These are phyloP conservation scores for Pleurotus tuber-regium DNA, from an alignment of 768 basidiomycete species.

Conservation along the genomic window DNA sequence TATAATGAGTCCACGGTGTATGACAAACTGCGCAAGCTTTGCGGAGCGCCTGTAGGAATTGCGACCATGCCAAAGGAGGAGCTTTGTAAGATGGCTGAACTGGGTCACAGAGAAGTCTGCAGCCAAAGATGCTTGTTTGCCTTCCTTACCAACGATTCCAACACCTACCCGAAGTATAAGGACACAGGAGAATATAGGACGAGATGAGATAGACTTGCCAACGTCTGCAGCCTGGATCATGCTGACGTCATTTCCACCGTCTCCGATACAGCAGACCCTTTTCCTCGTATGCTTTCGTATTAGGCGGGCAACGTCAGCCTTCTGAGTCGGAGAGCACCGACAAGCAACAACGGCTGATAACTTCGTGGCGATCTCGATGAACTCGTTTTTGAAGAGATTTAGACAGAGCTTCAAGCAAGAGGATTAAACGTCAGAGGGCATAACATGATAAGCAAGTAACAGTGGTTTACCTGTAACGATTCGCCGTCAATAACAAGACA, in stretches of 20 bases:
- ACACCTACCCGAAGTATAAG: constrained; percentile 52
- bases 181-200: background rate
- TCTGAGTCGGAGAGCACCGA: constrained; percentile 97
- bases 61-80: constrained; percentile 97
- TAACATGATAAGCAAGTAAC: background rate
- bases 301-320: constrained; percentile 94
- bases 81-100: constrained; percentile 93
- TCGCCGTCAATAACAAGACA: constrained; percentile 99
- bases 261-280: constrained; percentile 97
- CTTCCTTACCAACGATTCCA: constrained; percentile 98
- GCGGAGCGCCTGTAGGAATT: constrained; percentile 98
- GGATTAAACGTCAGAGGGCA: background rate
- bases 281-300: constrained; percentile 91
- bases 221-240: constrained; percentile 99
- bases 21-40: constrained; percentile 97
- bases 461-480: constrained; percentile 76
- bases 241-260: constrained; percentile 98
- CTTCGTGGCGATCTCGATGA: constrained; percentile 95
- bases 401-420: constrained; percentile 69
- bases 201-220: constrained; percentile 51
- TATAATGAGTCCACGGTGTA: constrained; percentile 95
- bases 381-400: constrained; percentile 88
- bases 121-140: constrained; percentile 97
- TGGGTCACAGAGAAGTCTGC: constrained; percentile 98
- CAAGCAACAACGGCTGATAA: constrained; percentile 96